Evolutionary conservation across 176 grass and related monocot species (phyloP), one percentile per base, ranked within the genome.

Genomic region (Chloris gayana): DNA sequence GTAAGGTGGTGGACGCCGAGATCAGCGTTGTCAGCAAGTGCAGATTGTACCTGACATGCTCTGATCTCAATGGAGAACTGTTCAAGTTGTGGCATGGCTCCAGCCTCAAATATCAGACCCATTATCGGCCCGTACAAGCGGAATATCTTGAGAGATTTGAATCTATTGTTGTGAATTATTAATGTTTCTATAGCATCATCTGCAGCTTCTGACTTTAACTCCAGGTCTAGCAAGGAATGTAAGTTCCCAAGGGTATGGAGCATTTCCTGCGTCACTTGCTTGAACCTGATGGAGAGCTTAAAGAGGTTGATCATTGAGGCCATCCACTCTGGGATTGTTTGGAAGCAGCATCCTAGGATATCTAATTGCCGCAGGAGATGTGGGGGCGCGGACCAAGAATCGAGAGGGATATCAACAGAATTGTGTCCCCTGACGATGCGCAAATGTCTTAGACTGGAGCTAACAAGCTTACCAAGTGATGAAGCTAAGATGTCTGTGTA

Each of bases 1-100:
- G 39, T 14, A 15, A 85, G 74, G 42, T 85, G 38, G 22, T 46
- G 15, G 54, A 85, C 30, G 32, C 73, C 82, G 14, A 85, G 66
- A 70, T 78, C 82, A 38, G 54, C 35, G 29, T 70, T 51, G 24
- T 26, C 37, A 47, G 11, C 14, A 4, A 18, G 35, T 29, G 39
- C 15, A 71, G 65, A 85, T 39, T 32, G 9, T 13, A 5, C 31
- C 31, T 77, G 29, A 6, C 17, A 10, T 35, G 64, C 81, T 42
- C 30, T 68, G 17, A 78, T 26, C 9, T 49, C 53, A 77, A 85
- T 15, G 10, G 67, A 69, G 6, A 85, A 22, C 7, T 7, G 7
- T 54, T 71, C 57, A 0, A 85, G 56, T 32, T 53, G 47, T 22
- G 57, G 30, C 57, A 32, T 10, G 9, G 75, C 41, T 85, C 54